These are phyloP conservation scores for Blastomyces parvus DNA, from an alignment of 2,329 filamentous ascomycete genomes.

Conservation along the genomic window DNA sequence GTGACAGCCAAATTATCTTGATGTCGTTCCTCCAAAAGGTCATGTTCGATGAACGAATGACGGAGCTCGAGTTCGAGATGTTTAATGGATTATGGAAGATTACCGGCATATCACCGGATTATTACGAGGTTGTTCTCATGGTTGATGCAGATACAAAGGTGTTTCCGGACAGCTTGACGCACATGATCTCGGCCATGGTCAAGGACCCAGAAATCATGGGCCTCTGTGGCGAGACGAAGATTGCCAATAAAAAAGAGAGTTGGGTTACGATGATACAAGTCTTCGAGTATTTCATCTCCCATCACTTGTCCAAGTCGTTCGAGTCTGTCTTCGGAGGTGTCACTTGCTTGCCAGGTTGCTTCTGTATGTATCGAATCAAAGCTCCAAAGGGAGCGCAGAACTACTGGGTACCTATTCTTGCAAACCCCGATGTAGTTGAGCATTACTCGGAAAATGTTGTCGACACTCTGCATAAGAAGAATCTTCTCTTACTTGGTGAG, in stretches of 20 bases:
- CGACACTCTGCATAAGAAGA: conserved; percentile 97
- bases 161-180: conserved; percentile 93
- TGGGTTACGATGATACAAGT: conserved; percentile 99
- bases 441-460: conserved; percentile 99
- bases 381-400: conserved; percentile 96
- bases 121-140: conserved; percentile 97
- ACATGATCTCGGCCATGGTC: conserved; percentile 99
- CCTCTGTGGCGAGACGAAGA: conserved; percentile 97
- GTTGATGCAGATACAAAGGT: conserved; percentile 99
- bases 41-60: conserved; percentile 99
- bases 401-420: conserved; percentile 98
- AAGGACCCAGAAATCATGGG: conserved; percentile 99
- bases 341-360: conserved; percentile 94
- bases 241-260: conserved; percentile 89
- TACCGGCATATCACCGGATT: conserved; percentile 95
- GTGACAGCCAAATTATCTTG: conserved; percentile 96
- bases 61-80: conserved; percentile 97
- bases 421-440: conserved; percentile 96
- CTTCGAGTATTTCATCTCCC: conserved; percentile 94
- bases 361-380: conserved; percentile 99
- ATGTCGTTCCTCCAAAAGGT: conserved; percentile 99
- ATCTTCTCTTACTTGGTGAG: conserved; percentile 79
- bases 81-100: conserved; percentile 99
- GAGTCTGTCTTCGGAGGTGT: conserved; percentile 98
- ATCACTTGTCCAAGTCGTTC: conserved; percentile 93